Evolutionary conservation across 2,329 filamentous ascomycete species (phyloP).

Genomic region (Penicillium sclerotiorum): DNA sequence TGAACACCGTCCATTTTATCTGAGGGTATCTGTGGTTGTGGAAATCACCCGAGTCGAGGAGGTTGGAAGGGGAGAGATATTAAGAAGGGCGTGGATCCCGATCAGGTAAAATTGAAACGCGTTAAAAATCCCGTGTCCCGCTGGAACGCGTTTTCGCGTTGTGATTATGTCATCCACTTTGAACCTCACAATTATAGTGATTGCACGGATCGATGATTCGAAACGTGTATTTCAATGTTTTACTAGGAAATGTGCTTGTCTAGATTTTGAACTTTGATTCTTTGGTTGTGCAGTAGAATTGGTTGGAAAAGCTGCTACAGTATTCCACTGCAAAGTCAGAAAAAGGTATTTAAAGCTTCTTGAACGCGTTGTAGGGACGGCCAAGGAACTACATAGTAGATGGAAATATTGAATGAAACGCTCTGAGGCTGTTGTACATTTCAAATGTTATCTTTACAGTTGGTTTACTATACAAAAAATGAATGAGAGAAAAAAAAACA

Average conservation of each 20-base stretch:
- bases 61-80: constrained; percentile 19
- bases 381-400: no score
- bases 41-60: constrained; percentile 18
- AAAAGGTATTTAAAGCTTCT: no score
- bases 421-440: constrained; percentile 6
- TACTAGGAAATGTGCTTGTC: no score
- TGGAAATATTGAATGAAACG: not conserved
- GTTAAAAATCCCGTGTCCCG: constrained; percentile 20
- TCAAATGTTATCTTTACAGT: not conserved
- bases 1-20: constrained; percentile 69
- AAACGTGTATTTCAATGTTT: no score
- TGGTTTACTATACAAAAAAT: not conserved
- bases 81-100: constrained; percentile 27
- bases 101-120: constrained; percentile 41
- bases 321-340: no score
- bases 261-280: no score
- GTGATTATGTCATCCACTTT: constrained; percentile 22
- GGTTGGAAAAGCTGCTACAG: not conserved
- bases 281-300: no score
- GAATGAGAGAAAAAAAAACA: not conserved
- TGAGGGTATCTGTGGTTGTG: constrained; percentile 11
- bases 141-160: constrained; percentile 14
- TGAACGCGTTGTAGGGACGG: no score
- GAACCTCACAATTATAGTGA: no score
- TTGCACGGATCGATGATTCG: no score